Evolutionary conservation across 164 flowering plant genomes (phyloP).

Genomic region (Cinnamomum micranthum): DNA sequence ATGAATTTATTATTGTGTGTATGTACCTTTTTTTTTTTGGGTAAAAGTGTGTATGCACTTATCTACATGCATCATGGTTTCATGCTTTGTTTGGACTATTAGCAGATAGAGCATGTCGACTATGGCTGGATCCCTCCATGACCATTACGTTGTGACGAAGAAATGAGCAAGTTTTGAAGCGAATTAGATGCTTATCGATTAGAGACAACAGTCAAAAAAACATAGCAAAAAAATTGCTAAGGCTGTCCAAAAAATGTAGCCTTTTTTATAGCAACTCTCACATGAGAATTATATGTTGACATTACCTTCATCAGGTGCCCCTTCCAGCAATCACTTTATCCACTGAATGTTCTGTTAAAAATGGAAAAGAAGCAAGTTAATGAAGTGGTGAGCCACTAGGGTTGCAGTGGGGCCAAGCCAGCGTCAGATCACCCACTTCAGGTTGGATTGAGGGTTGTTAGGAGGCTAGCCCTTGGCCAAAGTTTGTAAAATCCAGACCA

Average conservation of each 20-base stretch:
- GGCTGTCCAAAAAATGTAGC: background rate
- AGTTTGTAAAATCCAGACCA: background rate
- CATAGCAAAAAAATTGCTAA: background rate
- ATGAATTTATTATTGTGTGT: background rate
- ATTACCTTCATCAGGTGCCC: background rate
- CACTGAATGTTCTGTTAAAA: background rate
- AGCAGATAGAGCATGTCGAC: background rate
- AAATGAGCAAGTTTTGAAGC: background rate
- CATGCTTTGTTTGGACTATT: background rate
- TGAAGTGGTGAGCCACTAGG: background rate
- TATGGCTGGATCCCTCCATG: slow-evolving; percentile 2
- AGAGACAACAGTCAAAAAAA: background rate
- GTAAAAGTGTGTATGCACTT: background rate
- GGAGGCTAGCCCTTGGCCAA: background rate
- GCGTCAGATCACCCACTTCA: background rate
- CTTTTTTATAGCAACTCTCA: background rate
- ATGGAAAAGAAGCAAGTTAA: background rate
- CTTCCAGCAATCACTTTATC: background rate
- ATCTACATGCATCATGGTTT: background rate
- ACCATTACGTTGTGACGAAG: background rate
- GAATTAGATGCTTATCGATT: background rate
- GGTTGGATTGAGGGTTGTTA: background rate
- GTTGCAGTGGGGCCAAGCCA: background rate
- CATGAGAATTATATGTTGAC: background rate
- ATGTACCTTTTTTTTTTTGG: too few species aligned